A percentile compares a stretch with the other conserved stretches of the same genome.
Evolutionary conservation across 208 protist species (phyloP).

Genomic region (Porcisia hertigi): DNA sequence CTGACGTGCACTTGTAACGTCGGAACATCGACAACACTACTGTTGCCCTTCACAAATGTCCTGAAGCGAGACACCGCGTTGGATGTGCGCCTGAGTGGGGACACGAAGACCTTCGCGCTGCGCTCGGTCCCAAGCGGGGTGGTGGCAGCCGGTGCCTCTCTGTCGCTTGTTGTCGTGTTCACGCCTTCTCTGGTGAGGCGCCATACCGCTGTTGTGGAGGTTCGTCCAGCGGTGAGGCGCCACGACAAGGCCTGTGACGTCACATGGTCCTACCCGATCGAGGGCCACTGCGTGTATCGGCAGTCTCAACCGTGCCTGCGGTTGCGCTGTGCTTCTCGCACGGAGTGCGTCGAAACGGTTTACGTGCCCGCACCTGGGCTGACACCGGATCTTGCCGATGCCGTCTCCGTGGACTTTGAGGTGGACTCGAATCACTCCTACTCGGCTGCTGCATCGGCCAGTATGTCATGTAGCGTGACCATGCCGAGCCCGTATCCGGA

Average conservation of each 20-base stretch:
- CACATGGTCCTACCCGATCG: conserved; percentile 77
- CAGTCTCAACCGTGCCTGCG: conserved; percentile 49
- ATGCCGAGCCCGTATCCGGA: conserved; percentile 28
- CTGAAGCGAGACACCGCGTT: conserved; percentile 55
- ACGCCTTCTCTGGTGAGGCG: conserved; percentile 59
- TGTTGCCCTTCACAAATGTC: conserved; percentile 76
- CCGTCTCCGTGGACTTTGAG: conserved; percentile 38
- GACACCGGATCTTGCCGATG: conserved; percentile 27
- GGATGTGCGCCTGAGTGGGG: conserved; percentile 34
- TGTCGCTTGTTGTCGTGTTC: conserved; percentile 67
- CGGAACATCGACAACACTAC: conserved; percentile 35
- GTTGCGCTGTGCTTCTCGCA: conserved; percentile 60
- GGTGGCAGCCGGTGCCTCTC: conserved; percentile 46
- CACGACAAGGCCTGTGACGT: conserved; percentile 39
- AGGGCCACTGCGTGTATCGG: conserved; percentile 78
- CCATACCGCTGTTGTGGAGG: conserved; percentile 55
- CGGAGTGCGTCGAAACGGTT: conserved; percentile 51
- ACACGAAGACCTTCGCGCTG: conserved; percentile 40
- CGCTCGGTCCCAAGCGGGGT: conserved; percentile 12
- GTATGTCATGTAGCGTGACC: conserved; percentile 41
- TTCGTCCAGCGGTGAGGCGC: conserved; percentile 40
- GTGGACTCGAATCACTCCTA: conserved; percentile 55
- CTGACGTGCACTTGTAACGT: conserved; percentile 56
- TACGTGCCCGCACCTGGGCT: conserved; percentile 54
- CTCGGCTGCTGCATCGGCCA: conserved; percentile 35